A percentile compares a stretch with the other conserved stretches of the same genome.
Evolutionary conservation across 768 basidiomycete genomes (phyloP).

Genomic region (Mycena crocata): DNA sequence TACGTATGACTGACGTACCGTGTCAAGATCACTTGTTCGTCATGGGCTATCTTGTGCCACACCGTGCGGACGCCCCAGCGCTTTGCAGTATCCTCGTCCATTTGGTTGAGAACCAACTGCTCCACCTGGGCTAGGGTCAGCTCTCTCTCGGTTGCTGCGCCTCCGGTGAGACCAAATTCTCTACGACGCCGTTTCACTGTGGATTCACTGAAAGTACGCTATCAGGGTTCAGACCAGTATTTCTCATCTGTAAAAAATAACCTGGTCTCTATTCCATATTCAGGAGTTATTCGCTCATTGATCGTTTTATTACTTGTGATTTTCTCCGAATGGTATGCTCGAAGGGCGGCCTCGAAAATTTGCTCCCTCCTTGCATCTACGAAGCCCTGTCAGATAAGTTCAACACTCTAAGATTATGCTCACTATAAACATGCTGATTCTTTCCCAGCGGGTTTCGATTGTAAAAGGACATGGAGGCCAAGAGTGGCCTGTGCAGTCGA

Average conservation of each 20-base stretch:
- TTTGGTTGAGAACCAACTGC: constrained; percentile 30
- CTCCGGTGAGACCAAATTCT: constrained; percentile 21
- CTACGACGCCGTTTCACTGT: constrained; percentile 33
- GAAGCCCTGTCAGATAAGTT: neutral
- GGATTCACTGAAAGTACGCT: constrained; percentile 16
- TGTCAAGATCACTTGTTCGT: constrained; percentile 20
- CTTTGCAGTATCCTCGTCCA: constrained; percentile 31
- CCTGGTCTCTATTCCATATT: constrained; percentile 26
- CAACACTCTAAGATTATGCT: neutral
- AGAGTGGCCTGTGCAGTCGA: too few relatives aligned
- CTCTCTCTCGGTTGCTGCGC: constrained; percentile 16
- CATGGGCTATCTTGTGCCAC: constrained; percentile 26
- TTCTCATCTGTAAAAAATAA: neutral
- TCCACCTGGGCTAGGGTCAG: constrained; percentile 14
- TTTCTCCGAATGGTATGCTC: constrained; percentile 34
- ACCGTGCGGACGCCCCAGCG: constrained; percentile 30
- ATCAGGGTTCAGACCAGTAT: neutral
- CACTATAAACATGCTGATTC: constrained; percentile 32
- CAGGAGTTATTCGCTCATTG: constrained; percentile 23
- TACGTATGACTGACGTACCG: neutral
- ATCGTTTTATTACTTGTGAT: constrained; percentile 36
- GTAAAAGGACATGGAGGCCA: constrained; percentile 14
- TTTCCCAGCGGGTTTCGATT: constrained; percentile 34
- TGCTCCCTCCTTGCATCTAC: constrained; percentile 32
- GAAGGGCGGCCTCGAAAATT: constrained; percentile 26